phyloP scores from a whole-genome alignment of 1,284 basidiomycete species.

The Tilletia horrida region DNA sequence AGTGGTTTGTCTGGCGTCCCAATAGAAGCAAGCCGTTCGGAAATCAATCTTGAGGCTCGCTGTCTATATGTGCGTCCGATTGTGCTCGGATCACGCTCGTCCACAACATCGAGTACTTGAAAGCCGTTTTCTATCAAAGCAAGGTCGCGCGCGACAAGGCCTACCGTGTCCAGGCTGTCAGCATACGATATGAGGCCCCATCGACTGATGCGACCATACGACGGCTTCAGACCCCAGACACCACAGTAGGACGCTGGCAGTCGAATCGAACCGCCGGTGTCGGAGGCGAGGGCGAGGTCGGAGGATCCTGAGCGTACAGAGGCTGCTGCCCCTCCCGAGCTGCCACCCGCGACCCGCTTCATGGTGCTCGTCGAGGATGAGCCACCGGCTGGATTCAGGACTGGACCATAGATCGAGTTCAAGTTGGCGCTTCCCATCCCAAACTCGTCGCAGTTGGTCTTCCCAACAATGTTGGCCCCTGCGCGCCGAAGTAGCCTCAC shows the following conservation, averaged over 20 bases:
- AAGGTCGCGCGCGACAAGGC: constrained; percentile 68
- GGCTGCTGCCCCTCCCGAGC: constrained; percentile 53
- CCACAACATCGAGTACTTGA: constrained; percentile 51
- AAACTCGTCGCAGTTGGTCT: constrained; percentile 96
- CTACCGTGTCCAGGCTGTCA: constrained; percentile 91
- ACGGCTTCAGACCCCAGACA: constrained; percentile 85
- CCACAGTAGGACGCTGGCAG: constrained; percentile 93
- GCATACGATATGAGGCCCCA: constrained; percentile 90
- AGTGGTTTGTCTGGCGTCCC: constrained; percentile 31
- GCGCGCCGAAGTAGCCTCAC: constrained; percentile 64
- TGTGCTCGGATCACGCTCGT: constrained; percentile 77
- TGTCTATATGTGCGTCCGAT: constrained; percentile 45
- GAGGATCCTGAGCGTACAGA: constrained; percentile 39
- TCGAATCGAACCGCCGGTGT: constrained; percentile 91
- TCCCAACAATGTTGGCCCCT: constrained; percentile 73
- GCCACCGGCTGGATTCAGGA: constrained; percentile 3
- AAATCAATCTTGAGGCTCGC: not conserved
- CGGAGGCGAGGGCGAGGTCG: constrained; percentile 72
- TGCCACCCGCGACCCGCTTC: constrained; percentile 61
- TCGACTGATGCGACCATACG: constrained; percentile 84
- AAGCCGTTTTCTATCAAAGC: constrained; percentile 37
- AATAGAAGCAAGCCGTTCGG: not conserved
- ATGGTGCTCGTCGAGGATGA: not conserved
- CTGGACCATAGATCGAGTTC: constrained; percentile 39
- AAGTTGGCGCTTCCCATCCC: constrained; percentile 77